Evolutionary conservation across 495 filamentous ascomycete genomes (phyloP).

Genomic region (Aspergillus indologenus): DNA sequence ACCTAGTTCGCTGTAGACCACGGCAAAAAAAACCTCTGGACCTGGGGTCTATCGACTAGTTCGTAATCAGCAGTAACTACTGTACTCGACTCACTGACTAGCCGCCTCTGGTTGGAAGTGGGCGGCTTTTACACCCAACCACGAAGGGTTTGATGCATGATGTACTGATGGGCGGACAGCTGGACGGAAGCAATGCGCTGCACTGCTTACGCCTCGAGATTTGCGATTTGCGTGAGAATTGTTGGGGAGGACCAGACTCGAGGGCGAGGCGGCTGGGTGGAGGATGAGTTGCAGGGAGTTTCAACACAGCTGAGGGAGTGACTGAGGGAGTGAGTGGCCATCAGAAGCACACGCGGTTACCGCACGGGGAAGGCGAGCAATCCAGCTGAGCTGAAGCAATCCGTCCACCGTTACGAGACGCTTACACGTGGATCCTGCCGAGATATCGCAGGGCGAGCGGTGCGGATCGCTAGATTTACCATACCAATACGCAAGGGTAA

Average conservation of each 20-base stretch:
- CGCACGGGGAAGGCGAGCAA: background rate
- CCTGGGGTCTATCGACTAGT: background rate
- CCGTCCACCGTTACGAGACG: background rate
- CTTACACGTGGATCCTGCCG: conserved; percentile 5
- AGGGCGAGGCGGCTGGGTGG: background rate
- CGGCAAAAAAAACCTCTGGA: background rate
- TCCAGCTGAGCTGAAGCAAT: background rate
- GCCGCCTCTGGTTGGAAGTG: background rate
- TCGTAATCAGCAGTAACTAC: background rate
- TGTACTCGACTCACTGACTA: too few species aligned
- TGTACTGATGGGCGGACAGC: conserved; percentile 2
- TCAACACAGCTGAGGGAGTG: background rate
- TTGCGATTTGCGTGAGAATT: background rate
- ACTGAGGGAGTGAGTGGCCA: background rate
- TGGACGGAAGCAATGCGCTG: conserved; percentile 3
- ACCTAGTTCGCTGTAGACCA: background rate
- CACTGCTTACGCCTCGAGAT: conserved; percentile 4
- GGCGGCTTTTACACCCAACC: background rate
- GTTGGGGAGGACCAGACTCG: background rate
- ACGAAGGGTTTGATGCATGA: background rate
- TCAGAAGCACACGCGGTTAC: background rate
- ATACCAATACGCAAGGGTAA: background rate
- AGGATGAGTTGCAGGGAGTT: background rate
- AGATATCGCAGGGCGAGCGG: background rate
- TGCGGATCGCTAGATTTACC: background rate